Evolutionary conservation across 495 filamentous ascomycete species (phyloP).

Genomic region (Cercophora scortea): DNA sequence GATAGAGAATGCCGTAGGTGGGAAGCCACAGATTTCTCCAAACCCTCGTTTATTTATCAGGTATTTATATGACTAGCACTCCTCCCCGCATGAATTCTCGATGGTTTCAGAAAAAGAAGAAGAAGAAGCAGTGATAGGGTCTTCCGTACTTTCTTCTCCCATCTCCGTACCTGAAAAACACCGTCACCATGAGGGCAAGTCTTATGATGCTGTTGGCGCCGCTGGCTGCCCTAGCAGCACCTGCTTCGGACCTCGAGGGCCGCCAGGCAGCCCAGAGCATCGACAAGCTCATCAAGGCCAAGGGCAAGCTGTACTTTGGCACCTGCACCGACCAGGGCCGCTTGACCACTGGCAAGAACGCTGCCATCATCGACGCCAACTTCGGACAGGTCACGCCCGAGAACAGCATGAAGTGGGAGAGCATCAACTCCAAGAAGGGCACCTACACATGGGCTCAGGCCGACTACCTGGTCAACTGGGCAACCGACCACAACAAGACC

Average conservation of each 20-base stretch:
- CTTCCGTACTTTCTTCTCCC: too few species aligned
- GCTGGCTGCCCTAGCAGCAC: slow-evolving; percentile 24
- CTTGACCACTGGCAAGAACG: slow-evolving; percentile 41
- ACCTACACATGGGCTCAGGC: slow-evolving; percentile 43
- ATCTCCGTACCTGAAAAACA: background rate
- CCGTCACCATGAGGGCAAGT: slow-evolving; percentile 32
- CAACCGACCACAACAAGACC: slow-evolving; percentile 44
- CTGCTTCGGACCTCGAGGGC: slow-evolving; percentile 22
- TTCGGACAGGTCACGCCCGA: slow-evolving; percentile 60
- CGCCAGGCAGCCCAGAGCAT: slow-evolving; percentile 40
- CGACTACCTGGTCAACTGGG: slow-evolving; percentile 56
- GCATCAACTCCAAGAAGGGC: slow-evolving; percentile 38
- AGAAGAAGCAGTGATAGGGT: too few species aligned
- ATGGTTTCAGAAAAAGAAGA: too few species aligned
- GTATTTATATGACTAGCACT: too few species aligned
- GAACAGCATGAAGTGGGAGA: slow-evolving; percentile 62
- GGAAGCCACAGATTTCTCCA: too few species aligned
- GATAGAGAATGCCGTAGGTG: too few species aligned
- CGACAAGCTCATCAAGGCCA: slow-evolving; percentile 47
- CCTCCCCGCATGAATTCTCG: too few species aligned
- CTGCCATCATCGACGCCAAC: slow-evolving; percentile 48
- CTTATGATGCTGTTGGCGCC: slow-evolving; percentile 29
- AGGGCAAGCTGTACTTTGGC: slow-evolving; percentile 57
- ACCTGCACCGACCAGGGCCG: slow-evolving; percentile 46
- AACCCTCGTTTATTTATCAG: too few species aligned